A percentile compares a stretch with the other conserved stretches of the same genome.
Conservation (phyloP, 441 rosid genomes). For the Jatropha podagrica region DNA sequence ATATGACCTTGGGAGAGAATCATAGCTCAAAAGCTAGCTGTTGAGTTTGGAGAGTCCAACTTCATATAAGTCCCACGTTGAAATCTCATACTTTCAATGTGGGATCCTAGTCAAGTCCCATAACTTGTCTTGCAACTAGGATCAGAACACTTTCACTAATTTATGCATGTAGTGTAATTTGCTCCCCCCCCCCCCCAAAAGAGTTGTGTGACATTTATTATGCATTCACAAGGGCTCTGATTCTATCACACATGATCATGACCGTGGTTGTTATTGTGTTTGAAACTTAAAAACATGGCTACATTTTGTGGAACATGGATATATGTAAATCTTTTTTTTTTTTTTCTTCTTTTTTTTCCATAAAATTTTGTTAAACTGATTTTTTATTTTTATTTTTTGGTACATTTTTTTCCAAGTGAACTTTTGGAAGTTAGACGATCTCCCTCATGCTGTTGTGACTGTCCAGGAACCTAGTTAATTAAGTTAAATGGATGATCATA, state of each 20-base stretch:
- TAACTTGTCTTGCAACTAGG: too few species aligned
- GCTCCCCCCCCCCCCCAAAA: not conserved
- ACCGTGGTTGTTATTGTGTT: not conserved
- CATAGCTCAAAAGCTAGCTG: too few species aligned
- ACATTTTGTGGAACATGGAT: not conserved
- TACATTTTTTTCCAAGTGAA: not conserved
- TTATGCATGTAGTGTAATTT: not conserved
- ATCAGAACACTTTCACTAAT: not conserved
- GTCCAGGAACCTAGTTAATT: conserved; percentile 3
- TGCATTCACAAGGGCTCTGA: not conserved
- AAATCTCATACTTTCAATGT: too few species aligned
- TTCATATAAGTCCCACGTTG: too few species aligned
- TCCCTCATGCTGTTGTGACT: not conserved
- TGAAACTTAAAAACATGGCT: not conserved
- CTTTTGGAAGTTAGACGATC: not conserved
- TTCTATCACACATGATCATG: not conserved
- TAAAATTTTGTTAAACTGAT: not conserved
- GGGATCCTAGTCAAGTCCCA: too few species aligned
- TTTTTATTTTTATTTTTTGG: not conserved
- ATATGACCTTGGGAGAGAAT: too few species aligned
- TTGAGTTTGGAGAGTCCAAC: too few species aligned
- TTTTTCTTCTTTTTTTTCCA: not conserved
- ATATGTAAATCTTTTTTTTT: not conserved
- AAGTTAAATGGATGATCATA: not conserved
- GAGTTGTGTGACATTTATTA: not conserved